Evolutionary conservation across 1,139 yeast species (phyloP).

Genomic region (Taphrina deformans): DNA sequence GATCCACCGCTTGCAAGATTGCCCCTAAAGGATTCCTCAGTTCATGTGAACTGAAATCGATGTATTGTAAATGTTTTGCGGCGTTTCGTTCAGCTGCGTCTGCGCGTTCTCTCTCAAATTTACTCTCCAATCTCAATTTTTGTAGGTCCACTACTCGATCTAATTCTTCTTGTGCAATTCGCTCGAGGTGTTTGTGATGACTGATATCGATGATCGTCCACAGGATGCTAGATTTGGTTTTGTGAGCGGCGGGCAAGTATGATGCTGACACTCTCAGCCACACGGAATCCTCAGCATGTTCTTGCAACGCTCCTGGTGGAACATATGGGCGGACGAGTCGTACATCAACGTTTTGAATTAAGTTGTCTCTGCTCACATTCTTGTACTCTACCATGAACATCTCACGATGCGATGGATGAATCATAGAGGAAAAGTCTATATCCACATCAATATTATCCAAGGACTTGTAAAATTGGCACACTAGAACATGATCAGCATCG

Average conservation of each 20-base stretch:
- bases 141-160: constrained; percentile 30
- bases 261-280: constrained; percentile 3
- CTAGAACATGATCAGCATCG: background rate
- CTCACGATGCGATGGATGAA: background rate
- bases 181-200: background rate
- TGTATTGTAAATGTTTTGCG: constrained; percentile 38
- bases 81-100: constrained; percentile 7
- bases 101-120: constrained; percentile 38
- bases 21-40: constrained; percentile 38
- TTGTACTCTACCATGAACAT: background rate
- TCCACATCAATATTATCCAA: background rate
- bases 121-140: constrained; percentile 38
- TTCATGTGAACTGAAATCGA: constrained; percentile 39
- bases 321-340: background rate
- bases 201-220: constrained; percentile 7
- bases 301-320: background rate
- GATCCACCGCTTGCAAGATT: constrained; percentile 35
- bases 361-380: background rate
- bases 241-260: constrained; percentile 5
- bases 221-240: background rate
- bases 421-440: background rate
- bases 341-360: constrained; percentile 9
- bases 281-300: constrained; percentile 4
- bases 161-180: background rate
- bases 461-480: constrained; percentile 1